Evolutionary conservation across 2,329 filamentous ascomycete species (phyloP).

Genomic region (Aschersonia sp.): DNA sequence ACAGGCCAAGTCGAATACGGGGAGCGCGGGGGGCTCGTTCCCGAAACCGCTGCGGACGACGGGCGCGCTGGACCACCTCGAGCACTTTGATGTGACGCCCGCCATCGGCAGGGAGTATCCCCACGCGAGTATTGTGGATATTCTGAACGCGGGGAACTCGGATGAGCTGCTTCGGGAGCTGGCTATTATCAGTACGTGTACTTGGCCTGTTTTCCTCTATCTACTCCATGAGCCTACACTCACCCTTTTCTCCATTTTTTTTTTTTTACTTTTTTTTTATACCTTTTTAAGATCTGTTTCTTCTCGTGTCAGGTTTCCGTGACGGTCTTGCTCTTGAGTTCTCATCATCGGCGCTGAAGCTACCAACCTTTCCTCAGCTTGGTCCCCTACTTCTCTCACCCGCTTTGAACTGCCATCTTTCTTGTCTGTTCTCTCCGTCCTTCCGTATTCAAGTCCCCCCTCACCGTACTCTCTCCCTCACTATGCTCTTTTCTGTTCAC

Average conservation of each 20-base stretch:
- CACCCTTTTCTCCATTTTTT: not conserved
- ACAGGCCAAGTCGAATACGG: conserved; percentile 1
- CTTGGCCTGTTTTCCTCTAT: no score
- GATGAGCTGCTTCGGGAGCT: conserved; percentile 51
- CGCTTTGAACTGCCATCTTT: no score
- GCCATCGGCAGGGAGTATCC: conserved; percentile 47
- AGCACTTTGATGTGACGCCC: conserved; percentile 44
- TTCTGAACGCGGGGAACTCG: conserved; percentile 43
- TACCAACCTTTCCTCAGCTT: no score
- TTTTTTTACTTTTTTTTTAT: not conserved
- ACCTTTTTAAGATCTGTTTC: no score
- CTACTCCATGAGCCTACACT: conserved; percentile 5
- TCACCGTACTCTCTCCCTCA: no score
- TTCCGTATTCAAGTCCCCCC: no score
- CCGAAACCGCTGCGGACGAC: conserved; percentile 29
- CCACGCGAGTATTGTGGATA: conserved; percentile 43
- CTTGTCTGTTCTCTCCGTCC: no score
- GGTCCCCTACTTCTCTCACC: not conserved
- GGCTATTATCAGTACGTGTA: conserved; percentile 43
- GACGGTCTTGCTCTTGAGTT: no score
- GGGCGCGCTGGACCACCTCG: conserved; percentile 34
- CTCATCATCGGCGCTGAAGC: no score
- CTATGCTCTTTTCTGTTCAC: no score
- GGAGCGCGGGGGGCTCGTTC: not conserved
- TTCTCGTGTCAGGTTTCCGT: no score